Conservation (phyloP, 371 early-diverging fungal species). For the Choanephora cucurbitarum region DNA sequence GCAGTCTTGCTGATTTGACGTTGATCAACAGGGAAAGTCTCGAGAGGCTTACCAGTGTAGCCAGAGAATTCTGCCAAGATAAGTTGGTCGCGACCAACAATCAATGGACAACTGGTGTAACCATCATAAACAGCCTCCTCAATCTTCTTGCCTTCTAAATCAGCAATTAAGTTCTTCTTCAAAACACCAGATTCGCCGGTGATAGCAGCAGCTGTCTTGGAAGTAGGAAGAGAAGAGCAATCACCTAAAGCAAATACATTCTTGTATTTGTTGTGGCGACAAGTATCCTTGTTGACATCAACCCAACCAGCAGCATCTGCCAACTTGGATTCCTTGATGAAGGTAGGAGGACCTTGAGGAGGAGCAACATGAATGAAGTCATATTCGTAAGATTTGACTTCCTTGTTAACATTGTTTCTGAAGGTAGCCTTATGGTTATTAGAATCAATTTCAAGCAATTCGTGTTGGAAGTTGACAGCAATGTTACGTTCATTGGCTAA, state of each 20-base stretch:
- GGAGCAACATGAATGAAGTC: slow-evolving; percentile 91
- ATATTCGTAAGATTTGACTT: slow-evolving; percentile 62
- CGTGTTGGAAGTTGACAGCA: slow-evolving; percentile 67
- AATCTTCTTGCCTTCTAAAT: slow-evolving; percentile 55
- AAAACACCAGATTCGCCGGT: slow-evolving; percentile 79
- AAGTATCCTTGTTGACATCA: slow-evolving; percentile 78
- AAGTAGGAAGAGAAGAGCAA: slow-evolving; percentile 82
- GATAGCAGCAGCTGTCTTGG: slow-evolving; percentile 91
- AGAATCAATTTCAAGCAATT: slow-evolving; percentile 71
- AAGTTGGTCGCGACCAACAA: slow-evolving; percentile 73
- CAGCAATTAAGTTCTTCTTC: slow-evolving; percentile 74
- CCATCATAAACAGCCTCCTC: slow-evolving; percentile 72
- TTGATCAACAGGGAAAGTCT: slow-evolving; percentile 88
- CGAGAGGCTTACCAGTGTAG: slow-evolving; percentile 75
- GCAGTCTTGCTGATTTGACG: slow-evolving; percentile 63
- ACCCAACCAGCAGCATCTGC: slow-evolving; percentile 84
- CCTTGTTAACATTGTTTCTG: slow-evolving; percentile 58
- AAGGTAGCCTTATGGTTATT: slow-evolving; percentile 74
- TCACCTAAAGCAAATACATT: slow-evolving; percentile 87
- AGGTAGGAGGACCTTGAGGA: slow-evolving; percentile 79
- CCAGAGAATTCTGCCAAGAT: slow-evolving; percentile 90
- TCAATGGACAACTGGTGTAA: slow-evolving; percentile 85
- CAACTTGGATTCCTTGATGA: slow-evolving; percentile 71
- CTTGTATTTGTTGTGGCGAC: slow-evolving; percentile 77
- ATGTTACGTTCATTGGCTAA: slow-evolving; percentile 74